Conservation (phyloP, 1,284 basidiomycete genomes). For the Ganoderma meredithae region DNA sequence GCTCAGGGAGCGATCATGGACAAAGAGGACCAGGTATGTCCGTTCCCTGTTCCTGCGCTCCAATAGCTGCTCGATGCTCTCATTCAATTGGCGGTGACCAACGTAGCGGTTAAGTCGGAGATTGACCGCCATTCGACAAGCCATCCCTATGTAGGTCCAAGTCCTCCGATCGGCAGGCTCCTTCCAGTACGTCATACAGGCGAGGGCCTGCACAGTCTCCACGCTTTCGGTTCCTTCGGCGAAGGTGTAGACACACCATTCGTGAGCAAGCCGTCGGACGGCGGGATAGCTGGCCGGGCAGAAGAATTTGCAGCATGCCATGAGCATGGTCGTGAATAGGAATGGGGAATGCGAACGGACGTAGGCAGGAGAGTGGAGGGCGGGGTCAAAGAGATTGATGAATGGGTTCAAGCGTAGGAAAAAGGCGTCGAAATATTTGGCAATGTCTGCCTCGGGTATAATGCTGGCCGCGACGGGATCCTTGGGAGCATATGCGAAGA, state of each 20-base stretch:
- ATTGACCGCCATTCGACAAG: conserved; percentile 87
- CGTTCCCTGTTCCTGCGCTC: conserved; percentile 84
- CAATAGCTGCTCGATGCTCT: conserved; percentile 66
- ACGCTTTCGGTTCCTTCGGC: conserved; percentile 78
- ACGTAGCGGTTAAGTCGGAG: conserved; percentile 77
- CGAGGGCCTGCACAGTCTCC: conserved; percentile 85
- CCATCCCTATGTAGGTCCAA: conserved; percentile 87
- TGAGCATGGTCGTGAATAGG: conserved; percentile 82
- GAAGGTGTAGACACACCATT: conserved; percentile 78
- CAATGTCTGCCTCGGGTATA: conserved; percentile 70
- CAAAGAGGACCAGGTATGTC: conserved; percentile 83
- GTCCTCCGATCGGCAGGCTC: conserved; percentile 83
- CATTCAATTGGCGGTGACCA: conserved; percentile 57
- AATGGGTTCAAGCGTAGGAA: conserved; percentile 85
- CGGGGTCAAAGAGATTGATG: conserved; percentile 84
- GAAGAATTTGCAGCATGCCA: conserved; percentile 88
- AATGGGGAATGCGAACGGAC: conserved; percentile 79
- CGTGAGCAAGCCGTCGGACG: conserved; percentile 73
- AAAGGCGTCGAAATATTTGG: conserved; percentile 75
- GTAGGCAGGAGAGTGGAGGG: conserved; percentile 75
- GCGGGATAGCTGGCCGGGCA: conserved; percentile 70
- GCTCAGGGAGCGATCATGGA: conserved; percentile 83
- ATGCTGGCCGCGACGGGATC: conserved; percentile 77
- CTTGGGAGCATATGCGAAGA: conserved; percentile 46
- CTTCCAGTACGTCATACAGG: conserved; percentile 87